A percentile compares a stretch with the other conserved stretches of the same genome.
Evolutionary conservation across 2,329 filamentous ascomycete genomes (phyloP).

Genomic region (Ceratocystis eucalypticola): DNA sequence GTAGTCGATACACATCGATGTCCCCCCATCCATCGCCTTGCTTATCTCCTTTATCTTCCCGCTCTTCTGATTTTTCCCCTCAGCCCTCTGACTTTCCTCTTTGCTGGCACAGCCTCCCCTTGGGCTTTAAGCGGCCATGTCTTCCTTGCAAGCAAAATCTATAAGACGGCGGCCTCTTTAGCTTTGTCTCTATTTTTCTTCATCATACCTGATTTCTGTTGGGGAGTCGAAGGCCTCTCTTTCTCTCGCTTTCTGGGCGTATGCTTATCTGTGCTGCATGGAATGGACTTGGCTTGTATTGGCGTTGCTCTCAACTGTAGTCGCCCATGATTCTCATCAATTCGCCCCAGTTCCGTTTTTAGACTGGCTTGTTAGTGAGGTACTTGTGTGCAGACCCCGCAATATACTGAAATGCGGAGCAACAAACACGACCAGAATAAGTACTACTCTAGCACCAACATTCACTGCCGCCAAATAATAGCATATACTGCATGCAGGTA

Average conservation of each 20-base stretch:
- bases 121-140: neutral
- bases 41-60: no score
- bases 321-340: neutral
- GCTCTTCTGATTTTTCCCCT: neutral
- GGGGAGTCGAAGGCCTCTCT: slow-evolving; percentile 3
- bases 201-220: neutral
- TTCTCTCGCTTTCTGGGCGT: neutral
- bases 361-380: neutral
- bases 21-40: no score
- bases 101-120: no score
- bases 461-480: neutral
- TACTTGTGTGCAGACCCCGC: neutral
- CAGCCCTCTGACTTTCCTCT: neutral
- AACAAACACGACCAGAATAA: neutral
- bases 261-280: no score
- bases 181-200: neutral
- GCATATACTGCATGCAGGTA: neutral
- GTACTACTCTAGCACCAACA: neutral
- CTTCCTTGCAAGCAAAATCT: neutral
- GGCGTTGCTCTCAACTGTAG: no score
- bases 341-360: neutral
- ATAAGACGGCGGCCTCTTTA: neutral
- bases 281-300: no score
- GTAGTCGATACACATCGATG: no score
- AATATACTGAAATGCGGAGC: neutral